A percentile compares a stretch with the other conserved stretches of the same genome.
phyloP scores from a whole-genome alignment of 441 rosid species.

The Pelargonium citronellum region DNA sequence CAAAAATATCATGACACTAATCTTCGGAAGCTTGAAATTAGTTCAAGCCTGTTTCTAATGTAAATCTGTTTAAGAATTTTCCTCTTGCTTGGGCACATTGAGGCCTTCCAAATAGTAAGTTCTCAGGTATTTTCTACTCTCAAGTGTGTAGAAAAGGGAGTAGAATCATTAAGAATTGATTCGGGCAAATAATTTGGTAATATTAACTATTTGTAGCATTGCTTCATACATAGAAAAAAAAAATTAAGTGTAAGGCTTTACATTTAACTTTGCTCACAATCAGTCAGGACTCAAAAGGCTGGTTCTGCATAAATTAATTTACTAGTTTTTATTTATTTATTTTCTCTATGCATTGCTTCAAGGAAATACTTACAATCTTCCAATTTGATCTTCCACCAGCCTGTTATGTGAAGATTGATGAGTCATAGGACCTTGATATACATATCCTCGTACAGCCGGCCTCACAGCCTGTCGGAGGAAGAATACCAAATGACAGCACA shows the following conservation, averaged over 20 bases:
- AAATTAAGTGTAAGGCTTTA: background rate
- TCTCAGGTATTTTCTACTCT: background rate
- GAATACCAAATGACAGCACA: background rate
- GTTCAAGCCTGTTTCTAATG: background rate
- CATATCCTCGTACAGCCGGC: conserved; percentile 35
- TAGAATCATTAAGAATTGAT: background rate
- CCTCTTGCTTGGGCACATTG: background rate
- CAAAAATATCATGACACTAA: background rate
- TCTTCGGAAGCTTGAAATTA: background rate
- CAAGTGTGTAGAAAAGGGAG: background rate
- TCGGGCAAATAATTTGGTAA: background rate
- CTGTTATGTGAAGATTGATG: conserved; percentile 35
- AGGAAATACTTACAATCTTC: conserved; percentile 49
- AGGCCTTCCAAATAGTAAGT: background rate
- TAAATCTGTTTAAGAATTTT: background rate
- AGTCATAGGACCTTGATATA: conserved; percentile 43
- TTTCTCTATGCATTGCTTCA: background rate
- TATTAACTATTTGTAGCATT: background rate
- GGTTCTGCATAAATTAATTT: background rate
- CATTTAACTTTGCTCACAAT: background rate
- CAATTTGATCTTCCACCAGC: conserved; percentile 54
- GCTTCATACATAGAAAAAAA: background rate
- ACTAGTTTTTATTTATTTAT: background rate
- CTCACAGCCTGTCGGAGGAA: conserved; percentile 40
- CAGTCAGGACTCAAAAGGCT: no score